Evolutionary conservation across 2,329 filamentous ascomycete species (phyloP).

Genomic region (Sarocladium oryzae): DNA sequence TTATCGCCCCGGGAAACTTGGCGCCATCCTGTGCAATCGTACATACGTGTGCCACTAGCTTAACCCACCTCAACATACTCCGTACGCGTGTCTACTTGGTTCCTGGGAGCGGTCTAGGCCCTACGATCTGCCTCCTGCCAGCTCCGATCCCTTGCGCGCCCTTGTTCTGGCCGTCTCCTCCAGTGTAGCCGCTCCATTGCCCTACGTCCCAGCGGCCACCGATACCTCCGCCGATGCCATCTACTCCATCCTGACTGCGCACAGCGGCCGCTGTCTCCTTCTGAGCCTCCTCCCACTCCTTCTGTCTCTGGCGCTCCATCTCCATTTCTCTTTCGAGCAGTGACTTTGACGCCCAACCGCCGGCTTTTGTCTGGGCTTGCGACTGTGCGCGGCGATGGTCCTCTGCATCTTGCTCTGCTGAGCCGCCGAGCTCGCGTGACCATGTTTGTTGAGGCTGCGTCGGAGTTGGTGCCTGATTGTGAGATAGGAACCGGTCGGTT

Average conservation of each 20-base stretch:
- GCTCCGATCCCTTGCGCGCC: conserved; percentile 61
- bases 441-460: conserved; percentile 47
- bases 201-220: conserved; percentile 69
- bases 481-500: conserved; percentile 51
- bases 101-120: conserved; percentile 60
- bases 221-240: conserved; percentile 51
- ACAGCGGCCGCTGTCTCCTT: conserved; percentile 52
- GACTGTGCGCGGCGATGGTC: conserved; percentile 52
- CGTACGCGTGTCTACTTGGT: conserved; percentile 17
- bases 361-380: conserved; percentile 55
- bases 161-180: conserved; percentile 68
- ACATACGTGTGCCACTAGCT: too few species aligned
- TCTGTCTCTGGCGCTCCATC: conserved; percentile 67
- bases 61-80: too few species aligned
- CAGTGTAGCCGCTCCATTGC: conserved; percentile 68
- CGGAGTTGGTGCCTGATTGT: conserved; percentile 42
- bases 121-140: conserved; percentile 71
- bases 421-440: conserved; percentile 46
- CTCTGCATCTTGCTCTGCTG: conserved; percentile 56
- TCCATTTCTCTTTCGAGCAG: conserved; percentile 77
- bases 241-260: conserved; percentile 44
- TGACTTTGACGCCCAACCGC: conserved; percentile 59
- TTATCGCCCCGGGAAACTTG: too few species aligned
- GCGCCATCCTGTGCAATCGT: not conserved
- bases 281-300: conserved; percentile 74